Base-by-base conservation (phyloP, 2,329 filamentous ascomycete species). In the Exophiala phaeomuriformis region DNA sequence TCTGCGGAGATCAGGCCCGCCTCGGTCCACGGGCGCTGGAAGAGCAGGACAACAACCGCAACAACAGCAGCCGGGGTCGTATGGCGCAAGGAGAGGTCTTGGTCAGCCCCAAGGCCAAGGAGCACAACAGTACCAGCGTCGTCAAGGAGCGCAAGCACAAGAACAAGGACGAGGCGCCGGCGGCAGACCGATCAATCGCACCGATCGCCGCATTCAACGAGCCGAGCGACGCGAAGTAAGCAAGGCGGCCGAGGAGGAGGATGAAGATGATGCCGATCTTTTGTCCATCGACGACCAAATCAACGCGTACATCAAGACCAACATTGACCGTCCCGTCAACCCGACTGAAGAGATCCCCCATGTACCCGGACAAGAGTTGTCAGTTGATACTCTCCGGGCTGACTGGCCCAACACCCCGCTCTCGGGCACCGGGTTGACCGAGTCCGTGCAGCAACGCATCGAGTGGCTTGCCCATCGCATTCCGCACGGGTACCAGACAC, bases 391-490 rank as follows among this genome's bases (percentile, higher is more conserved):
- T 10, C 47, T 64, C 28, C 60, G 55, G 41, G 51, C 51, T 7
- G 62, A 64, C 50, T 64, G 62, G 62, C 62, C 62, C 6, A 59
- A 61, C 52, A 63, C 59, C 8, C 61, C 62, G 1, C 51, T 62
- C 9, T 51, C 52, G n/a, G 43, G 35, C 27, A 53, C 57, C 4
- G 58, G 59, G 5, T 27, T 63, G 32, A 55, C 53, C 28, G 59
- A 62, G 35, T 55, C 53, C 19, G 56, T 64, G 27, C 56, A 62
- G 44, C 61, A 64, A 36, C 56, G 62, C 41, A 58, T 64, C 33
- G 54, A 61, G 36, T 63, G 57, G 59, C 58, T 63, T 10, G 61
- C 62, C 10, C 59, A 62, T 29, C 57, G 61, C 9, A 46, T 64
- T 5, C 61, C 61, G 28, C 62, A 64, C 39, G 61, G 57, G 45